A percentile compares a stretch with the other conserved stretches of the same genome.
Conservation (phyloP, 2,329 filamentous ascomycete species). For the Thielaviopsis euricoi region DNA sequence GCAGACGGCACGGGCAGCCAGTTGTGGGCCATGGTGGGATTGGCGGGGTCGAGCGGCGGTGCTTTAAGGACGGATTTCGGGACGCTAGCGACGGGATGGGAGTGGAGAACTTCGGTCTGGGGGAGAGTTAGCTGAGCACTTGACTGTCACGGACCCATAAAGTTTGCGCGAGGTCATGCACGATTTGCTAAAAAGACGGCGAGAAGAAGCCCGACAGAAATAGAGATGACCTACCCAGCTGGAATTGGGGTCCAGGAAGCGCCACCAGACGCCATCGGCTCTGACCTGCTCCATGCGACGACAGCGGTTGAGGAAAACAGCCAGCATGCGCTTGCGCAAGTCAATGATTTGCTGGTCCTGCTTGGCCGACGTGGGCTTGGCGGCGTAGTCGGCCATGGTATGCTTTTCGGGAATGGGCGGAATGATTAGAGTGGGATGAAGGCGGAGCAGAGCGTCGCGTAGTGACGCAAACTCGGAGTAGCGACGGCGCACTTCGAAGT, state of each 20-base stretch:
- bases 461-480: constrained; percentile 96
- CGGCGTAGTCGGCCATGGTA: constrained; percentile 95
- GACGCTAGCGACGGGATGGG: constrained; percentile 75
- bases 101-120: constrained; percentile 86
- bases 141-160: too few species aligned
- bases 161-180: too few species aligned
- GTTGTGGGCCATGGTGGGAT: constrained; percentile 70
- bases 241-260: constrained; percentile 91
- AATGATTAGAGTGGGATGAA: constrained; percentile 90
- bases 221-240: constrained; percentile 71
- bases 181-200: too few species aligned
- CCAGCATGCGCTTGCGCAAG: constrained; percentile 87
- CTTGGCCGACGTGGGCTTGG: constrained; percentile 94
- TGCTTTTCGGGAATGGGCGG: constrained; percentile 98
- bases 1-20: constrained; percentile 74
- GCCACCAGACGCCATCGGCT: constrained; percentile 92
- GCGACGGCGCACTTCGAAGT: constrained; percentile 82
- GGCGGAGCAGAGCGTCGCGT: constrained; percentile 68
- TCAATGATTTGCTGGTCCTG: constrained; percentile 97
- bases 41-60: constrained; percentile 88
- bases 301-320: constrained; percentile 88
- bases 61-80: constrained; percentile 91
- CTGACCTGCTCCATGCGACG: constrained; percentile 81
- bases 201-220: too few species aligned
- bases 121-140: constrained; percentile 15